Base-by-base conservation (phyloP, 192 early-diverging fungal genomes). In the Obelidium mucronatum region DNA sequence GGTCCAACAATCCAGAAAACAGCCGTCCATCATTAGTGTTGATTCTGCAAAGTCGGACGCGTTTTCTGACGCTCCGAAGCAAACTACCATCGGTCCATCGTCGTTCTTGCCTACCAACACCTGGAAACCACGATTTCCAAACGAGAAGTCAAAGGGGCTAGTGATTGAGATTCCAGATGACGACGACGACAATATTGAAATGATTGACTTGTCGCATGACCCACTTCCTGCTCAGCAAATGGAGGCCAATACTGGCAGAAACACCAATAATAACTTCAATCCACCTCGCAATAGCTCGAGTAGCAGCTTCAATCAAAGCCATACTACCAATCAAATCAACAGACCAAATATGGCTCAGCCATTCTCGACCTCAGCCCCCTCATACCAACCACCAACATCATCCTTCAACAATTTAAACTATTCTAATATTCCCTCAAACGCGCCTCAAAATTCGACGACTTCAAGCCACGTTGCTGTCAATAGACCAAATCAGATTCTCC, bases 121-220 rank as follows among this genome's bases (percentile, higher is more conserved):
- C 11, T n/a, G 24, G 31, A 31, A n/a, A 59, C 56, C 56, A 24
- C 6, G 31, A 30, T 8, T 59, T 59, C 56, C 56, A 11, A 59
- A 24, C n/a, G 56, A 30, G 24, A n/a, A 11, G 6, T 19, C 8
- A 31, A 31, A 39, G 17, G 26, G 63, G 8, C 37, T 65, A 22
- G n/a, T 39, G 31, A 24, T 65, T n/a, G 63, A 39, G 22, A 39
- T 65, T 15, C 37, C 63, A 5, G 63, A 65, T 37, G 63, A 65
- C 15, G 37, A 39, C 35, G 63, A 65, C 37, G 63, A 65, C 35
- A 36, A 65, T 35, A 2, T 65, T n/a, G 3, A 15, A 1, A 2
- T 24, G 37, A 59, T 30, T 31, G 56, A 59, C 8, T 11, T 59
- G 11, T 59, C 31, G 56, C 6, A 8, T 11, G 13, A 11, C 11